These are phyloP conservation scores for Epichloe sp. DNA, from an alignment of 2,329 filamentous ascomycete species.

Conservation along the genomic window DNA sequence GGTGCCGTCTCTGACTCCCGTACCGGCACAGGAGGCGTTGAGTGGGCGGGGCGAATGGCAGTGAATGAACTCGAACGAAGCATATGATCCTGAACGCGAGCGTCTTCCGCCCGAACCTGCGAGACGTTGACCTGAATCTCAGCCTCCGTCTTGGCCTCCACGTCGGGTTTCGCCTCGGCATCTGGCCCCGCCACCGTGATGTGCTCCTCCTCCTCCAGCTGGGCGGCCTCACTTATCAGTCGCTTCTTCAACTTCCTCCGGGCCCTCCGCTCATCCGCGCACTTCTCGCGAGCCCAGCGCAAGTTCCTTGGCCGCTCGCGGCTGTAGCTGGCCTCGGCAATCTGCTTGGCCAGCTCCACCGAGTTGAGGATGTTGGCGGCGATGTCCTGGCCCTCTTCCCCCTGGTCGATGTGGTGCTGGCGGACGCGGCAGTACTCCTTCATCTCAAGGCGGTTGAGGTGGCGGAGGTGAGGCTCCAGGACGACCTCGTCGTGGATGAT, in stretches of 20 bases:
- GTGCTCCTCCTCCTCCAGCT: not conserved
- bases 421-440: slow-evolving; percentile 1
- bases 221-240: not conserved
- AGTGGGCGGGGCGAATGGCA: not conserved
- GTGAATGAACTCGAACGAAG: not conserved
- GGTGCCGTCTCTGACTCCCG: not conserved
- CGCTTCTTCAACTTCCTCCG: not conserved
- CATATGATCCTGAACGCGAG: not conserved
- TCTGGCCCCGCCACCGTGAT: not conserved
- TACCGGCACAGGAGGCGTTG: not conserved
- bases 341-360: not conserved
- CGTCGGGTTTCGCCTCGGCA: not conserved
- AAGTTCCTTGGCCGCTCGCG: not conserved
- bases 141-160: not conserved
- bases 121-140: not conserved
- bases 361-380: not conserved
- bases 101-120: not conserved
- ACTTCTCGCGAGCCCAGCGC: slow-evolving; percentile 1
- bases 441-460: slow-evolving; percentile 1
- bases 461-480: slow-evolving; percentile 1
- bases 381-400: not conserved
- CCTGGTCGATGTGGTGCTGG: not conserved
- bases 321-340: not conserved
- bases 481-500: slow-evolving; percentile 1
- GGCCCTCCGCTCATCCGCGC: slow-evolving; percentile 1